Conservation (phyloP, 441 rosid genomes). For the Pelargonium myrrhifolium region DNA sequence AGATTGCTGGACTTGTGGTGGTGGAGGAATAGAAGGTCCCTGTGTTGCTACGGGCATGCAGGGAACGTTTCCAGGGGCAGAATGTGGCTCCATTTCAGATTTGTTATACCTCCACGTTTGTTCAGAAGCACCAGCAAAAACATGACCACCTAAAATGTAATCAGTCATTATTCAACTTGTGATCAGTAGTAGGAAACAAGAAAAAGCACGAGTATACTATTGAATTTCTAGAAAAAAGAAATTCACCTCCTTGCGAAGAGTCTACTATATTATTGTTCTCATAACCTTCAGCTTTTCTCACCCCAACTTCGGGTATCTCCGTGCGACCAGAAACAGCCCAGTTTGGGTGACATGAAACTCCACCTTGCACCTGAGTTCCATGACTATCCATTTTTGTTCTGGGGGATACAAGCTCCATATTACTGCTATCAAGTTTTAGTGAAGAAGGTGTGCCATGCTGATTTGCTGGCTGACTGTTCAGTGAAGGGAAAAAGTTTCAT, state of each 20-base stretch:
- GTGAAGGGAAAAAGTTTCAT: background rate
- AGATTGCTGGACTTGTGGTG: constrained; percentile 63
- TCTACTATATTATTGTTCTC: background rate
- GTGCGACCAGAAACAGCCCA: background rate
- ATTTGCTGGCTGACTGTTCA: background rate
- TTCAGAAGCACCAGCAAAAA: constrained; percentile 28
- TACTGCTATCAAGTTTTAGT: background rate
- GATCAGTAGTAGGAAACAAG: constrained; percentile 1
- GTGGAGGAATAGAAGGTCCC: constrained; percentile 52
- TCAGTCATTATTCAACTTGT: constrained; percentile 23
- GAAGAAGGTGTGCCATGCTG: background rate
- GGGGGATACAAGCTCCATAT: constrained; percentile 5
- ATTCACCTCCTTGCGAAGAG: constrained; percentile 44
- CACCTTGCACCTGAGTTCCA: background rate
- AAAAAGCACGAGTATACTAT: background rate
- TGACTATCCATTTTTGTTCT: constrained; percentile 1
- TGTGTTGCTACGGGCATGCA: constrained; percentile 46
- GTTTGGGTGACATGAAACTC: background rate
- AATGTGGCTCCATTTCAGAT: constrained; percentile 31
- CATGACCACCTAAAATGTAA: constrained; percentile 28
- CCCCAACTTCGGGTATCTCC: background rate
- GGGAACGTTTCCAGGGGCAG: constrained; percentile 53
- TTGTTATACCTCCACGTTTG: constrained; percentile 41
- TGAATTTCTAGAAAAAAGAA: background rate
- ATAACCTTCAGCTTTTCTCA: background rate